Percentiles rank a stretch among this genome's conserved stretches.
Conservation (phyloP, 1,284 basidiomycete genomes). For the Fomitopsis schrenkii region DNA sequence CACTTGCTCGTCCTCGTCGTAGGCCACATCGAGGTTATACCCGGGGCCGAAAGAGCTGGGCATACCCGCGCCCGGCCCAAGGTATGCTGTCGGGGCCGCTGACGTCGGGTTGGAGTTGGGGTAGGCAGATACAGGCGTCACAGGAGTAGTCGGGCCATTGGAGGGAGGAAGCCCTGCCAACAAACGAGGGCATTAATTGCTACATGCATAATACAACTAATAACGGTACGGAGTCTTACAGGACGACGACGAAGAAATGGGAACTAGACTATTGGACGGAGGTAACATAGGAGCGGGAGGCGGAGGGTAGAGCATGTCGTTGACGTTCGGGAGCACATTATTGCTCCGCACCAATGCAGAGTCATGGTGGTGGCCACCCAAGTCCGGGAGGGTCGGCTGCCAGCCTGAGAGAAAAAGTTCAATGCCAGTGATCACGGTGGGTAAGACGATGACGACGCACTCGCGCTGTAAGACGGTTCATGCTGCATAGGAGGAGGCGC, state of each 20-base stretch:
- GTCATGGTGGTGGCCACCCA: conserved; percentile 28
- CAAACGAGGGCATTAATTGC: conserved; percentile 60
- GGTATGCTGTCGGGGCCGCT: conserved; percentile 11
- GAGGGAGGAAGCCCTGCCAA: conserved; percentile 40
- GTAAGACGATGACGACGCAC: conserved; percentile 26
- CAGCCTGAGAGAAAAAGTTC: conserved; percentile 26
- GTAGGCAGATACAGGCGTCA: conserved; percentile 14
- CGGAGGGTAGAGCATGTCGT: conserved; percentile 35
- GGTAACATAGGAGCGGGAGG: conserved; percentile 32
- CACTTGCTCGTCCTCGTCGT: conserved; percentile 19
- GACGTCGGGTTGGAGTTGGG: conserved; percentile 12
- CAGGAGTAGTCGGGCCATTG: conserved; percentile 26
- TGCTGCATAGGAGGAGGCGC: conserved; percentile 22
- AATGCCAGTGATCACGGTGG: conserved; percentile 20
- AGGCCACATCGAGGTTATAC: conserved; percentile 20
- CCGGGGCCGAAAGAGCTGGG: conserved; percentile 16
- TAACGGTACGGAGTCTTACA: conserved; percentile 72
- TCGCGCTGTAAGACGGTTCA: conserved; percentile 18
- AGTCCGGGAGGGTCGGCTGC: conserved; percentile 33
- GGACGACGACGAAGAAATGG: conserved; percentile 28
- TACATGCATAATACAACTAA: conserved; percentile 65
- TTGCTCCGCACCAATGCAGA: conserved; percentile 30
- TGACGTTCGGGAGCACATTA: conserved; percentile 28
- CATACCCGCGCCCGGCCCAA: conserved; percentile 4
- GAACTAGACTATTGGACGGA: conserved; percentile 32